phyloP scores from a whole-genome alignment of 2,329 filamentous ascomycete species.

The Aspergillus ruber region DNA sequence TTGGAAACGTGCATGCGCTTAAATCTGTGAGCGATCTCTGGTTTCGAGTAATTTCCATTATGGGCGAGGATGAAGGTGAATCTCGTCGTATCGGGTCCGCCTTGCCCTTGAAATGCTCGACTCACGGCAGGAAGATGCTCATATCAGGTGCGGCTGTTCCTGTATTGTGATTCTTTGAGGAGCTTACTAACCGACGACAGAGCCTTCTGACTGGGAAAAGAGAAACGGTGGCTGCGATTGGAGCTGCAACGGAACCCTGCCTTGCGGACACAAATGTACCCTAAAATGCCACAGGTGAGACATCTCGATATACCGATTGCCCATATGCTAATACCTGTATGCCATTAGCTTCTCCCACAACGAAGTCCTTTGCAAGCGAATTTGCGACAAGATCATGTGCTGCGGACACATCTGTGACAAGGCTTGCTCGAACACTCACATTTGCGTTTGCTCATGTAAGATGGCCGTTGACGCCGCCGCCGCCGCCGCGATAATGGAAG shows the following conservation, averaged over 20 bases:
- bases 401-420: conserved; percentile 36
- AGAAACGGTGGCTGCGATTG: conserved; percentile 49
- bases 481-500: background rate
- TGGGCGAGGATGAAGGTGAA: conserved; percentile 21
- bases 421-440: conserved; percentile 21
- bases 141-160: conserved; percentile 38
- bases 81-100: conserved; percentile 40
- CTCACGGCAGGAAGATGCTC: conserved; percentile 49
- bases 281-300: conserved; percentile 48
- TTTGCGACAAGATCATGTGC: conserved; percentile 26
- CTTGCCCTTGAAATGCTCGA: conserved; percentile 58
- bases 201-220: conserved; percentile 49
- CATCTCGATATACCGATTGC: background rate
- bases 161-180: background rate
- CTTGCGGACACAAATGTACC: conserved; percentile 50
- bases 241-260: conserved; percentile 39
- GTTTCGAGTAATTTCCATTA: conserved; percentile 43
- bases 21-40: conserved; percentile 45
- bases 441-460: conserved; percentile 26
- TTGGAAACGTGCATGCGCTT: conserved; percentile 63
- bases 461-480: background rate
- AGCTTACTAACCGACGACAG: conserved; percentile 14
- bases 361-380: conserved; percentile 26
- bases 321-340: conserved; percentile 3
- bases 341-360: conserved; percentile 32